Percentiles rank a stretch among this genome's conserved stretches.
Conservation (phyloP, 192 early-diverging fungal species). For the Spizellomyces sp. region DNA sequence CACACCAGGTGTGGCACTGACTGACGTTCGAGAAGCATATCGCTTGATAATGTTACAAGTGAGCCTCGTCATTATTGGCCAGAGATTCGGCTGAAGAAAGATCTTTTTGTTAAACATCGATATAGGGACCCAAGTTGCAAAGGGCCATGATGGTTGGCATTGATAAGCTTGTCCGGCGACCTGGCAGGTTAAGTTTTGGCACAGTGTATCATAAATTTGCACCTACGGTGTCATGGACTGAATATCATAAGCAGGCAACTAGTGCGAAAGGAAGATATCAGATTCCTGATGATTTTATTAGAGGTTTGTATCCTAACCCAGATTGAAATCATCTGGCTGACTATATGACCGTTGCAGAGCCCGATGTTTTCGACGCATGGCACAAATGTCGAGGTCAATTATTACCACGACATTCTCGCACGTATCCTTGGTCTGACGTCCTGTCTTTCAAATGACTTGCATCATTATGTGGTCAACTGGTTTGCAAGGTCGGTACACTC, state of each 20-base stretch:
- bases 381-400: constrained; percentile 73
- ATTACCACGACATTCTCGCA: constrained; percentile 84
- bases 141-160: constrained; percentile 42
- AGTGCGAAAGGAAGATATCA: constrained; percentile 57
- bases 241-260: constrained; percentile 30
- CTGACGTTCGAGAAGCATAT: constrained; percentile 36
- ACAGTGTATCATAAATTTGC: too few relatives aligned
- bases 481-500: constrained; percentile 60
- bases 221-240: too few relatives aligned
- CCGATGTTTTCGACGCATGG: constrained; percentile 78
- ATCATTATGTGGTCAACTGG: constrained; percentile 86
- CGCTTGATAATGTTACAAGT: constrained; percentile 34
- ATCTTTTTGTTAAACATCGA: too few relatives aligned
- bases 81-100: too few relatives aligned
- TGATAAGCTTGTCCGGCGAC: constrained; percentile 41
- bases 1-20: constrained; percentile 35
- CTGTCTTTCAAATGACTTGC: constrained; percentile 81
- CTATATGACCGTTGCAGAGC: constrained; percentile 51
- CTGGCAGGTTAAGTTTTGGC: constrained; percentile 36
- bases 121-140: constrained; percentile 11
- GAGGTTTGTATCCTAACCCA: constrained; percentile 55
- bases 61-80: background rate
- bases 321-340: background rate
- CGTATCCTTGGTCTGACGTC: constrained; percentile 80
- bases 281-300: constrained; percentile 82